phyloP scores from a whole-genome alignment of 2,329 filamentous ascomycete genomes.

The Didymella segeticola region DNA sequence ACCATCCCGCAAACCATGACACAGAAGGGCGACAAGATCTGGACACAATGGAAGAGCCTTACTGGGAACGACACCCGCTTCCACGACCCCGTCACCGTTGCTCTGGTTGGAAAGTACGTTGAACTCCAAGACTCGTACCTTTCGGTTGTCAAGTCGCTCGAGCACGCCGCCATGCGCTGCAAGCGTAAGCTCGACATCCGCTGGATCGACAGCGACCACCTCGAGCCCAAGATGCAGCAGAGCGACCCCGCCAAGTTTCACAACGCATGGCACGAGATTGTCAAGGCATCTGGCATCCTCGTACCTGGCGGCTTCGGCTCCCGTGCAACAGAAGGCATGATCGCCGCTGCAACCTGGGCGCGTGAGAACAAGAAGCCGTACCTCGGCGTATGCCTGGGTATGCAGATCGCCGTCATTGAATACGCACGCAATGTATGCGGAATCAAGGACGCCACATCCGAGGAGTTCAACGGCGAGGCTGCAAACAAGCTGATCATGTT shows the following conservation, averaged over 20 bases:
- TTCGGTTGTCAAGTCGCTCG: slow-evolving; percentile 82
- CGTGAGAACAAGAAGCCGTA: slow-evolving; percentile 81
- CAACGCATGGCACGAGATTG: slow-evolving; percentile 83
- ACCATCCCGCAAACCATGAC: slow-evolving; percentile 61
- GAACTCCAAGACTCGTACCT: slow-evolving; percentile 86
- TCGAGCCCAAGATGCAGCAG: slow-evolving; percentile 71
- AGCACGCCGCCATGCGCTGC: slow-evolving; percentile 91
- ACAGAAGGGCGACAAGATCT: slow-evolving; percentile 71
- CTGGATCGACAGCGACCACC: slow-evolving; percentile 84
- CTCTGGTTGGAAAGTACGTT: slow-evolving; percentile 91
- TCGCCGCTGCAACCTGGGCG: slow-evolving; percentile 84
- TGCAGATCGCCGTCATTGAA: slow-evolving; percentile 93
- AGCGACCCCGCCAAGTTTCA: slow-evolving; percentile 76
- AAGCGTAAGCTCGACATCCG: slow-evolving; percentile 78
- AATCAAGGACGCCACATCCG: slow-evolving; percentile 63
- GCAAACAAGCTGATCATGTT: slow-evolving; percentile 78
- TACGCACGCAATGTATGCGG: slow-evolving; percentile 78
- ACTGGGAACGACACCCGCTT: slow-evolving; percentile 71
- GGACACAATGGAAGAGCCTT: slow-evolving; percentile 78
- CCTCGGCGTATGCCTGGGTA: slow-evolving; percentile 88
- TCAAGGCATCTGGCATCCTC: slow-evolving; percentile 71
- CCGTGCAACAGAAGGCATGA: slow-evolving; percentile 89
- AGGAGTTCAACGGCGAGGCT: slow-evolving; percentile 65
- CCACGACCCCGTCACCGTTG: slow-evolving; percentile 77
- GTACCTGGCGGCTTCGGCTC: slow-evolving; percentile 82